Percentiles rank a stretch among this genome's conserved stretches.
These are phyloP conservation scores for Cutaneotrichosporon cyanovorans DNA, from an alignment of 1,284 basidiomycete species.

Conservation along the genomic window DNA sequence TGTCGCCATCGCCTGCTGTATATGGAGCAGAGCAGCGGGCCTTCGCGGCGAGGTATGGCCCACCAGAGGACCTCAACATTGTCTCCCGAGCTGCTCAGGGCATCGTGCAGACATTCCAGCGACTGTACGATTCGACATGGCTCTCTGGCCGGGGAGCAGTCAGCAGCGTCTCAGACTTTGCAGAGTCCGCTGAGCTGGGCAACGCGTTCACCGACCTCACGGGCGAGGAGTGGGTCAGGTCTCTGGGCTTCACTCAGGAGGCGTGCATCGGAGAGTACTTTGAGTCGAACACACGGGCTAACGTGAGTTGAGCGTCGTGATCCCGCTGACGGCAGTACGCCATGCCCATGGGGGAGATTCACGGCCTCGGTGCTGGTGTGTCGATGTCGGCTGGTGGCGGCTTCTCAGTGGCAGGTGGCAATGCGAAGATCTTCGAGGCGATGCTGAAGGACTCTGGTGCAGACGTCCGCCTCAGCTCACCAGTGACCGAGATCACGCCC, in stretches of 20 bases:
- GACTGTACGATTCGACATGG: constrained; percentile 33
- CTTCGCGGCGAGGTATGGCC: no score
- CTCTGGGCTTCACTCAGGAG: constrained; percentile 53
- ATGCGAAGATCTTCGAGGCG: constrained; percentile 74
- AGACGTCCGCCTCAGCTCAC: constrained; percentile 59
- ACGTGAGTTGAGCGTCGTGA: constrained; percentile 50
- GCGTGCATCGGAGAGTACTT: constrained; percentile 69
- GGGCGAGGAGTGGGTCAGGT: constrained; percentile 56
- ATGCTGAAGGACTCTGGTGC: constrained; percentile 68
- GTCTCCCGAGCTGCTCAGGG: background rate
- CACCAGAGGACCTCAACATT: no score
- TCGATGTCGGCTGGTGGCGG: constrained; percentile 70
- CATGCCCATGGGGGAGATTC: constrained; percentile 64
- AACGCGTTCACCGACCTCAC: constrained; percentile 51
- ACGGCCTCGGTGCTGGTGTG: constrained; percentile 67
- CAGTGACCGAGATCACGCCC: constrained; percentile 47
- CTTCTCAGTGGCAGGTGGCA: constrained; percentile 65
- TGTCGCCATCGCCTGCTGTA: no score
- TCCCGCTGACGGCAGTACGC: constrained; percentile 31
- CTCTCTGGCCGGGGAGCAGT: constrained; percentile 26
- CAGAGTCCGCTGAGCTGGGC: constrained; percentile 29
- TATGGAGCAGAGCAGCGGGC: no score
- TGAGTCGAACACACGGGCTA: constrained; percentile 76
- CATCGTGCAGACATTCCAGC: constrained; percentile 26
- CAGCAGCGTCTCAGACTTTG: constrained; percentile 30